Conservation (phyloP, 441 rosid genomes). For the Hypseocharis bilobata region DNA sequence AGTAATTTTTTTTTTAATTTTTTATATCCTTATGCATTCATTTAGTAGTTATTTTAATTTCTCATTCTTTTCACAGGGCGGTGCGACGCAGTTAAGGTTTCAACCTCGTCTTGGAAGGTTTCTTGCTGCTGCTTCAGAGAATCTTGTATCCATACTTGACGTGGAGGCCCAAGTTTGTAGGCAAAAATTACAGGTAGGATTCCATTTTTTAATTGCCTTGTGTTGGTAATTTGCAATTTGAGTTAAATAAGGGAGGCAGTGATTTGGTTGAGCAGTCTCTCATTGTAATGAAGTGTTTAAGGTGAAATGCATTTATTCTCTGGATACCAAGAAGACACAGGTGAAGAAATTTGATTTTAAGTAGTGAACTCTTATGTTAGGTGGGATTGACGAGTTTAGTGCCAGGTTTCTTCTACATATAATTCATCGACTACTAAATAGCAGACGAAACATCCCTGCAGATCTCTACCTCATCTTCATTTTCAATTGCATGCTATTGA, state of each 20-base stretch:
- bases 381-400: not conserved
- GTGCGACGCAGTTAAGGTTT: constrained; percentile 72
- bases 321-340: too few relatives aligned
- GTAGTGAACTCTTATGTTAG: too few relatives aligned
- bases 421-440: not conserved
- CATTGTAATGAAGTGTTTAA: not conserved
- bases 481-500: too few relatives aligned
- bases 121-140: constrained; percentile 83
- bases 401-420: not conserved
- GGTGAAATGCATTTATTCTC: too few relatives aligned
- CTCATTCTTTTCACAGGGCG: constrained; percentile 49
- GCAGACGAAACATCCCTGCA: too few relatives aligned
- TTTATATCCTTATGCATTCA: too few relatives aligned
- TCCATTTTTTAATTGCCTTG: not conserved
- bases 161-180: constrained; percentile 69
- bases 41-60: not conserved
- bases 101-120: constrained; percentile 74
- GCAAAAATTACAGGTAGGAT: constrained; percentile 64
- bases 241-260: not conserved
- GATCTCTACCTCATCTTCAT: not conserved
- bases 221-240: not conserved
- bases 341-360: too few relatives aligned
- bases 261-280: not conserved
- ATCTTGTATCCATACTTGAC: constrained; percentile 70
- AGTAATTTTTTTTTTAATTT: too few relatives aligned